phyloP scores from a whole-genome alignment of 176 grass and related monocot species.

The Musa acuminata region DNA sequence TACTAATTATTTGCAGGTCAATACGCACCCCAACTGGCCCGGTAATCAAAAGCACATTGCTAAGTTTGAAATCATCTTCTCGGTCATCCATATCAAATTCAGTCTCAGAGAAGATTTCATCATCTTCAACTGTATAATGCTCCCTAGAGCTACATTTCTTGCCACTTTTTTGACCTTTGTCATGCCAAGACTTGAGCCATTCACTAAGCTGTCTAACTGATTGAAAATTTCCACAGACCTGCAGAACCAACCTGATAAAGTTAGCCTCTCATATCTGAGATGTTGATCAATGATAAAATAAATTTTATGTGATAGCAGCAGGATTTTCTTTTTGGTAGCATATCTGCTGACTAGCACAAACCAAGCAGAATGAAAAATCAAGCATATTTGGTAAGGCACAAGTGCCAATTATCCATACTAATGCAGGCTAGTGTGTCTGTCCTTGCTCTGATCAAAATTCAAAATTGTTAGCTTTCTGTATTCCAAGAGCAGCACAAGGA shows the following conservation, averaged over 20 bases:
- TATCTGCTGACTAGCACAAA: neutral
- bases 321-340: constrained; percentile 3
- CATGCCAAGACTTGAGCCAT: constrained; percentile 86
- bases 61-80: constrained; percentile 33
- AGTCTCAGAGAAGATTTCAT: constrained; percentile 39
- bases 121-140: constrained; percentile 34
- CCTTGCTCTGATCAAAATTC: neutral
- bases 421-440: too few species aligned
- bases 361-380: neutral
- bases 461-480: neutral
- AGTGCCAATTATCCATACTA: neutral
- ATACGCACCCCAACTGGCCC: constrained; percentile 83
- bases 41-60: constrained; percentile 86
- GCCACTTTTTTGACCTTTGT: constrained; percentile 44
- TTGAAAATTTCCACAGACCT: constrained; percentile 84
- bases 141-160: constrained; percentile 20
- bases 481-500: neutral
- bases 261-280: neutral
- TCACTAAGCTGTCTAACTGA: constrained; percentile 54
- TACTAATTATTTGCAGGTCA: neutral
- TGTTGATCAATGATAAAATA: constrained; percentile 8
- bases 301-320: neutral
- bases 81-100: constrained; percentile 57
- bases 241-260: constrained; percentile 28
- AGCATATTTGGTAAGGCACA: neutral